Conservation (phyloP, 768 basidiomycete genomes). For the Kwoniella europaea region DNA sequence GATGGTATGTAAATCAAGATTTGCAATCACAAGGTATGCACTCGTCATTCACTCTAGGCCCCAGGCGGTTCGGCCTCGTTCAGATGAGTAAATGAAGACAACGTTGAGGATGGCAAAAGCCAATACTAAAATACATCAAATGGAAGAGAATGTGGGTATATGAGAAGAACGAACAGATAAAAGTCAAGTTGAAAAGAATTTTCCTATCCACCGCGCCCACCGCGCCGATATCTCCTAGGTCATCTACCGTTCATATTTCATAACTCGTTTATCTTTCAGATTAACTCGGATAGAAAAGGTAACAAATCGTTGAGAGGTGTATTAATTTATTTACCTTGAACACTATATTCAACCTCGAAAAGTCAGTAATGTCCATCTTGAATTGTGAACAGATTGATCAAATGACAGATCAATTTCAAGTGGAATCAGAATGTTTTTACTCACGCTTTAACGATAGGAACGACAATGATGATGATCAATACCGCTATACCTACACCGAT, state of each 20-base stretch:
- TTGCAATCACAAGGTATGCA: too few species aligned
- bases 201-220: too few species aligned
- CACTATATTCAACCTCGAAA: neutral
- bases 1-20: too few species aligned
- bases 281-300: neutral
- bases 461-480: conserved; percentile 93
- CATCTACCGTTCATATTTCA: too few species aligned
- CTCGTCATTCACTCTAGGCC: too few species aligned
- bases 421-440: conserved; percentile 15
- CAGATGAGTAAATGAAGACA: too few species aligned
- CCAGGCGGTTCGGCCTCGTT: too few species aligned
- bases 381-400: neutral
- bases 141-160: conserved; percentile 1
- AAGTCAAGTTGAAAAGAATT: too few species aligned
- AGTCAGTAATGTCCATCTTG: neutral
- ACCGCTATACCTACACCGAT: conserved; percentile 87
- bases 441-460: conserved; percentile 86
- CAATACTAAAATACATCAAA: conserved; percentile 13
- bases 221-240: too few species aligned
- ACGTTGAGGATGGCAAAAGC: neutral
- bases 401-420: neutral
- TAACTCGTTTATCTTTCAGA: neutral
- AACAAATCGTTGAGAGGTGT: neutral
- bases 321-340: conserved; percentile 11
- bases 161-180: neutral